Conservation (phyloP, 768 basidiomycete species). For the Tricholoma sp. region DNA sequence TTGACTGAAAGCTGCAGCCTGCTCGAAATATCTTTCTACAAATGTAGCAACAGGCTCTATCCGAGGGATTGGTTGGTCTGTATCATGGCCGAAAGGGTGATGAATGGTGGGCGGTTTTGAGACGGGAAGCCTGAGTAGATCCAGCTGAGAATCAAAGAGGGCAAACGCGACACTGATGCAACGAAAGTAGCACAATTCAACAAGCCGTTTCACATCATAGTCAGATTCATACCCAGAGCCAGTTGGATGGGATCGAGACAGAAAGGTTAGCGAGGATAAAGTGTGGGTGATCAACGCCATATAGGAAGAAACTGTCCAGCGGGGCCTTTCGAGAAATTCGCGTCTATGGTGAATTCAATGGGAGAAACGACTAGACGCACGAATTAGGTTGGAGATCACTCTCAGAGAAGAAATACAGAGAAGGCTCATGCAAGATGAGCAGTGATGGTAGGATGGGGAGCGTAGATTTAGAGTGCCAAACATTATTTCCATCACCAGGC, state of each 20-base stretch:
- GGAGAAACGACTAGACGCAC: background rate
- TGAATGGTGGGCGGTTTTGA: slow-evolving; percentile 23
- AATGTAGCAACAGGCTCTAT: slow-evolving; percentile 34
- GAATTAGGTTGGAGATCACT: background rate
- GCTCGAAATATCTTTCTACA: slow-evolving; percentile 52
- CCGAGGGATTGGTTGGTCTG: slow-evolving; percentile 7
- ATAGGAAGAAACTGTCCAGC: slow-evolving; percentile 24
- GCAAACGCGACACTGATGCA: slow-evolving; percentile 27
- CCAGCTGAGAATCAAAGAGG: slow-evolving; percentile 59
- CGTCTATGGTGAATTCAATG: background rate
- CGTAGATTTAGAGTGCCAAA: slow-evolving; percentile 21
- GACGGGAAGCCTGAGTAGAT: slow-evolving; percentile 45
- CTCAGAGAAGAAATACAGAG: slow-evolving; percentile 42
- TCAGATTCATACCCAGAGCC: slow-evolving; percentile 3
- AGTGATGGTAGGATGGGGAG: slow-evolving; percentile 37
- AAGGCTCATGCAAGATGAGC: slow-evolving; percentile 58
- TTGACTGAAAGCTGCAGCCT: slow-evolving; percentile 27
- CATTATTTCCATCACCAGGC: slow-evolving; percentile 15
- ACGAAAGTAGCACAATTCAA: background rate
- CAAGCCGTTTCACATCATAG: background rate
- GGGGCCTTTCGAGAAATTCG: slow-evolving; percentile 1
- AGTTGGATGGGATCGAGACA: background rate
- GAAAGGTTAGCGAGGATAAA: slow-evolving; percentile 16
- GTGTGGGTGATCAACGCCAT: slow-evolving; percentile 16
- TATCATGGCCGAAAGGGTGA: slow-evolving; percentile 1